Percentiles rank a stretch among this genome's conserved stretches.
phyloP scores from a whole-genome alignment of 2,329 filamentous ascomycete genomes.

The Apiospora pterosperma region DNA sequence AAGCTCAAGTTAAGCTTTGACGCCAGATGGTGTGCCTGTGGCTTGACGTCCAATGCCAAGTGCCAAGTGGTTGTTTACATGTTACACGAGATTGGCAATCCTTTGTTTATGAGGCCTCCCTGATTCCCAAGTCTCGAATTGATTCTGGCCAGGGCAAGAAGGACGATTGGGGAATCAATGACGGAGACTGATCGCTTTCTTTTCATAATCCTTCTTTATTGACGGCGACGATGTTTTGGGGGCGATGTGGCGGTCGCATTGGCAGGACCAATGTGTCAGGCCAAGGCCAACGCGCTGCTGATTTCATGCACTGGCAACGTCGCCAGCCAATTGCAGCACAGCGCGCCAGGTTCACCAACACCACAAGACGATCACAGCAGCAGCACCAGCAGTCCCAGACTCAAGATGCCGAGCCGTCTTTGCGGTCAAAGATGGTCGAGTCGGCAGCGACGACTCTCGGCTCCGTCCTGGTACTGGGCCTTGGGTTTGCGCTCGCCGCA shows the following conservation, averaged over 20 bases:
- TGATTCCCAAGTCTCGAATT: neutral
- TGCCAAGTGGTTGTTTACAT: neutral
- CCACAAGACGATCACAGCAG: neutral
- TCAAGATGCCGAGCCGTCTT: neutral
- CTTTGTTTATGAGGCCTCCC: neutral
- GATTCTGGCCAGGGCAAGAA: neutral
- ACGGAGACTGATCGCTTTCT: neutral
- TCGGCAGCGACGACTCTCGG: conserved; percentile 72
- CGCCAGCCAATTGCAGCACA: neutral
- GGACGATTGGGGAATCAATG: neutral
- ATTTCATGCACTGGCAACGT: neutral
- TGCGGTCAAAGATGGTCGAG: conserved; percentile 61
- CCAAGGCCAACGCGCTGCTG: neutral
- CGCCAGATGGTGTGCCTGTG: neutral
- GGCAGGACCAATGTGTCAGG: neutral
- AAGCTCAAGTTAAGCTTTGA: neutral
- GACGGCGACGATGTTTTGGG: neutral
- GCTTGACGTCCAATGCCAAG: neutral
- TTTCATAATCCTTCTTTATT: neutral
- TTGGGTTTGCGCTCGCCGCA: conserved; percentile 62
- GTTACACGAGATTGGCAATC: neutral
- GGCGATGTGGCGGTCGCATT: neutral
- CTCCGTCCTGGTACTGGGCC: conserved; percentile 68
- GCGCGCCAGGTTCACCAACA: neutral
- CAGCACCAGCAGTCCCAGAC: neutral